Conservation (phyloP, 2,329 filamentous ascomycete genomes). For the Drechmeria coniospora region DNA sequence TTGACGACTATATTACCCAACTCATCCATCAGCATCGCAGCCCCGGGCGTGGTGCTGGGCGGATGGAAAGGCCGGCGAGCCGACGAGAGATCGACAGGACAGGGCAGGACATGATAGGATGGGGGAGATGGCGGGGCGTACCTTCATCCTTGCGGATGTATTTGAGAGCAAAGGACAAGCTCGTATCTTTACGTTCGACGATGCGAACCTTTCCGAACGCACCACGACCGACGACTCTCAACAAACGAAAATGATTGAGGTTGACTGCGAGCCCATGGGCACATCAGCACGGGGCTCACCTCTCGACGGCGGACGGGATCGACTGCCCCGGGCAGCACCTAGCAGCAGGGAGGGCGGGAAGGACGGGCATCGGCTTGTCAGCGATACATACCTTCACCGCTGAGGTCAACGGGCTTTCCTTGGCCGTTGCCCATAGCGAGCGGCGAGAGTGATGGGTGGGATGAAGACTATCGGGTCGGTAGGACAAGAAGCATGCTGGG, state of each 20-base stretch:
- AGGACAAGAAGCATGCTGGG: slow-evolving; percentile 12
- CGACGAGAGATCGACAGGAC: no score
- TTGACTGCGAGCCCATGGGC: slow-evolving; percentile 46
- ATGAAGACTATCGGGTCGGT: slow-evolving; percentile 9
- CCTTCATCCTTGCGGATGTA: slow-evolving; percentile 99
- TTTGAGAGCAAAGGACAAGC: slow-evolving; percentile 87
- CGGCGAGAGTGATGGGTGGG: slow-evolving; percentile 11
- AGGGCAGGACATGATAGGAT: no score
- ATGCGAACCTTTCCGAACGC: slow-evolving; percentile 98
- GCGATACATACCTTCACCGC: slow-evolving; percentile 61
- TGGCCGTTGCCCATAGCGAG: slow-evolving; percentile 83
- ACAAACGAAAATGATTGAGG: slow-evolving; percentile 88
- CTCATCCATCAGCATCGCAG: slow-evolving; percentile 8
- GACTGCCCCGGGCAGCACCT: background rate
- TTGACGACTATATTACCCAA: slow-evolving; percentile 55
- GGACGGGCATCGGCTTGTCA: no score
- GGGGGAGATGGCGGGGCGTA: slow-evolving; percentile 32
- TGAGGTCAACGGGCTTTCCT: slow-evolving; percentile 83
- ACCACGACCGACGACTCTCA: slow-evolving; percentile 91
- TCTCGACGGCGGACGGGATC: background rate
- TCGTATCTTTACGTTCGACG: slow-evolving; percentile 92
- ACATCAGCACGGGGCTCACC: slow-evolving; percentile 2
- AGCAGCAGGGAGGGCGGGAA: slow-evolving; percentile 5
- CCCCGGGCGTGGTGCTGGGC: background rate
- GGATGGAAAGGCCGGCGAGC: background rate